phyloP scores from a whole-genome alignment of 768 basidiomycete genomes.

The Russula foetens region DNA sequence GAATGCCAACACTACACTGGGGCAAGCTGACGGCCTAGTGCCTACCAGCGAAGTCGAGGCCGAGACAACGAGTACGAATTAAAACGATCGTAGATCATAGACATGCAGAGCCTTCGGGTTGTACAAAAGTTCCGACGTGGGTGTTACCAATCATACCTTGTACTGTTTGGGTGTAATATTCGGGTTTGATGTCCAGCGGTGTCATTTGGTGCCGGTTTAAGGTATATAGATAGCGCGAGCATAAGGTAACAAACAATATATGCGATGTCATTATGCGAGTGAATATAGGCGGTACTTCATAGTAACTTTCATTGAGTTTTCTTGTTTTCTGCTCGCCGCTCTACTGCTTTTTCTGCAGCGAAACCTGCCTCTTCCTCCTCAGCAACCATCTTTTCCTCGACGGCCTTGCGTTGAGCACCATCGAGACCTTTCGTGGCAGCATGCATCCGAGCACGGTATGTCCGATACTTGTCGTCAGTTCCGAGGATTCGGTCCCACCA shows the following conservation, averaged over 20 bases:
- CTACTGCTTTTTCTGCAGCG: slow-evolving; percentile 50
- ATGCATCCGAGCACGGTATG: slow-evolving; percentile 60
- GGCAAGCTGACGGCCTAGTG: background rate
- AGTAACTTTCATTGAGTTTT: slow-evolving; percentile 8
- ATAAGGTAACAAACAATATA: background rate
- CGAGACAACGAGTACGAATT: background rate
- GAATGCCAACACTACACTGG: background rate
- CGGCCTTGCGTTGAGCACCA: slow-evolving; percentile 41
- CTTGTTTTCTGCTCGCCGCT: slow-evolving; percentile 22
- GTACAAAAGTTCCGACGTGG: background rate
- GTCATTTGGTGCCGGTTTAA: background rate
- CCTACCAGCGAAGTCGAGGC: background rate
- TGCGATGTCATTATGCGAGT: background rate
- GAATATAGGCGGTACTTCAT: background rate
- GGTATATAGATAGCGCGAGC: background rate
- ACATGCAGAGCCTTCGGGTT: background rate
- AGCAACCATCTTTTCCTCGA: slow-evolving; percentile 55
- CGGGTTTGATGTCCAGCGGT: background rate
- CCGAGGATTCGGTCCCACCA: slow-evolving; percentile 89
- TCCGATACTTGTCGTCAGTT: slow-evolving; percentile 84
- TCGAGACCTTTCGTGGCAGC: slow-evolving; percentile 40
- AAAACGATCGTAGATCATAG: background rate
- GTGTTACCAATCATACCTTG: background rate
- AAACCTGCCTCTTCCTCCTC: slow-evolving; percentile 71
- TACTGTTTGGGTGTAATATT: background rate